Evolutionary conservation across 2,329 filamentous ascomycete genomes (phyloP).

Genomic region (Claviceps paspali): DNA sequence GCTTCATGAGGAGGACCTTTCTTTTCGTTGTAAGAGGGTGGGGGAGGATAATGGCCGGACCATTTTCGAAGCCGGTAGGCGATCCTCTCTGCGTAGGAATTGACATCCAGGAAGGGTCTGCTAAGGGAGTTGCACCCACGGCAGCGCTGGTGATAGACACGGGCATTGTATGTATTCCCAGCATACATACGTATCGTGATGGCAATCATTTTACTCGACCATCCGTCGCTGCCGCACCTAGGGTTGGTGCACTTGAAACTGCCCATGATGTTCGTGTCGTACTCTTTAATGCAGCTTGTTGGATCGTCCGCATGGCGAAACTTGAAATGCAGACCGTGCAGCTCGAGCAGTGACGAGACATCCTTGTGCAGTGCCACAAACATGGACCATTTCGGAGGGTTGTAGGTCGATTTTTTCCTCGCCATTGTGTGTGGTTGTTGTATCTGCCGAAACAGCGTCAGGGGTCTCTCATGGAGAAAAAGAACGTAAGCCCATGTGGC

Average conservation of each 20-base stretch:
- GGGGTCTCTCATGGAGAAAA: no score
- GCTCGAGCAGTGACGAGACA: not conserved
- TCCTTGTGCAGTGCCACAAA: not conserved
- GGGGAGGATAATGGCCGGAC: no score
- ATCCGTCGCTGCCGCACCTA: conserved; percentile 10
- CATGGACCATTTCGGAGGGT: no score
- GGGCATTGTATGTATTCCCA: conserved; percentile 17
- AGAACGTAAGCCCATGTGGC: no score
- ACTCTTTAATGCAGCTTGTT: conserved; percentile 5
- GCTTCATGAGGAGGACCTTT: conserved; percentile 11
- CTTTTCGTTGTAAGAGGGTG: no score
- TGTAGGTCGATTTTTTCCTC: no score
- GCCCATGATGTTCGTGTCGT: conserved; percentile 18
- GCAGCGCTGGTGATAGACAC: conserved; percentile 23
- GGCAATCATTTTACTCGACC: conserved; percentile 20
- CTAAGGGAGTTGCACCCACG: conserved; percentile 14
- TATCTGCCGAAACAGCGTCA: no score
- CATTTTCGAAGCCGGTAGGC: conserved; percentile 22
- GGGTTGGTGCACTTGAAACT: conserved; percentile 17
- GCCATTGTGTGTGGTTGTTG: no score
- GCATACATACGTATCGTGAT: conserved; percentile 19
- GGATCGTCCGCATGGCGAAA: conserved; percentile 13
- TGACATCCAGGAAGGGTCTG: conserved; percentile 12
- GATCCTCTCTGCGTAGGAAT: conserved; percentile 20
- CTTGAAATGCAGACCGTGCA: no score